A percentile compares a stretch with the other conserved stretches of the same genome.
Conservation (phyloP, 2,329 filamentous ascomycete genomes). For the Penicillium sp. region DNA sequence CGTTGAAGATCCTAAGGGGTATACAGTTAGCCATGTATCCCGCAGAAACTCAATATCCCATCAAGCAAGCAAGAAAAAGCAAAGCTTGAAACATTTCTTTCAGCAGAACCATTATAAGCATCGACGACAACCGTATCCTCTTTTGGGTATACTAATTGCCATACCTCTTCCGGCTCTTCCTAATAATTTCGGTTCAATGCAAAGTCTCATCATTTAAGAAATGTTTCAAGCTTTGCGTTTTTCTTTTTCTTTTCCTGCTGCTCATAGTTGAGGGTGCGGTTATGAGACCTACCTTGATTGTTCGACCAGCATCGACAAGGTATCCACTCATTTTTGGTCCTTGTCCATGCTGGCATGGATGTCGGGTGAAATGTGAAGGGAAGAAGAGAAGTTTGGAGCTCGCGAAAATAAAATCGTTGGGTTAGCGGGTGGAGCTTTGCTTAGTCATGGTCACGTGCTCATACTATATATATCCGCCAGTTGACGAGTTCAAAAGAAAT, state of each 20-base stretch:
- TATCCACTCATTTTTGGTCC: slow-evolving; percentile 8
- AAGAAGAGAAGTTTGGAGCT: slow-evolving; percentile 6
- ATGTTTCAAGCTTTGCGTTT: slow-evolving; percentile 14
- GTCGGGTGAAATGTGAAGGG: slow-evolving; percentile 1
- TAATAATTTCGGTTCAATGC: slow-evolving; percentile 45
- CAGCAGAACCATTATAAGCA: slow-evolving; percentile 52
- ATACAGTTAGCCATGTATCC: neutral
- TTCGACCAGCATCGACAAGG: slow-evolving; percentile 5
- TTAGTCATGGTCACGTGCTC: slow-evolving; percentile 18
- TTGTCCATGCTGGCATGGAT: slow-evolving; percentile 7
- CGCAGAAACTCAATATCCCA: neutral
- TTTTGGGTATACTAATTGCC: slow-evolving; percentile 28
- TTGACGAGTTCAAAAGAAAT: neutral
- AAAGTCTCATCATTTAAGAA: slow-evolving; percentile 44
- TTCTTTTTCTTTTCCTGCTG: slow-evolving; percentile 1
- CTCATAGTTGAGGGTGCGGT: neutral
- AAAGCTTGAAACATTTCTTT: slow-evolving; percentile 28
- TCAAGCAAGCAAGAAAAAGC: slow-evolving; percentile 1
- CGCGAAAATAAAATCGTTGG: slow-evolving; percentile 18
- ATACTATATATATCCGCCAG: neutral
- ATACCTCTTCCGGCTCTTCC: slow-evolving; percentile 53
- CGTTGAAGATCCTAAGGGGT: neutral
- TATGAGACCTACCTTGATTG: slow-evolving; percentile 7
- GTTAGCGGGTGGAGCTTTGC: slow-evolving; percentile 8
- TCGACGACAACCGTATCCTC: slow-evolving; percentile 39